Evolutionary conservation across 192 early-diverging fungal genomes (phyloP).

Genomic region (Gamsiella multidivaricata): DNA sequence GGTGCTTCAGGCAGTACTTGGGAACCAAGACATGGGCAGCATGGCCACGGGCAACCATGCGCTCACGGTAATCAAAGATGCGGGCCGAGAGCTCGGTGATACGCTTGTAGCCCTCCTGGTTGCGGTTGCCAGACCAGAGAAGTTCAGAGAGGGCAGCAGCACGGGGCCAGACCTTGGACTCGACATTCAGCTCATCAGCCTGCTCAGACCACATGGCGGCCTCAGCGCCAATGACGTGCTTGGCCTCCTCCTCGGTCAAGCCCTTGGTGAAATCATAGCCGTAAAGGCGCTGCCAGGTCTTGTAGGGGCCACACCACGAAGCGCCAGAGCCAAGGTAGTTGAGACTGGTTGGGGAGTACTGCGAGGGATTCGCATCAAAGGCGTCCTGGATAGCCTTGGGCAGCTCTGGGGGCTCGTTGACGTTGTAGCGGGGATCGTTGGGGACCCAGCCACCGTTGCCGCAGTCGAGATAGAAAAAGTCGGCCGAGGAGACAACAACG

Average conservation of each 20-base stretch:
- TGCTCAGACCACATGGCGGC: conserved; percentile 80
- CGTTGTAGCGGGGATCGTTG: conserved; percentile 65
- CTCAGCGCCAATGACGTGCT: conserved; percentile 76
- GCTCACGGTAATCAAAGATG: conserved; percentile 76
- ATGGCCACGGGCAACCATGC: conserved; percentile 73
- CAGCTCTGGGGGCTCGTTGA: conserved; percentile 39
- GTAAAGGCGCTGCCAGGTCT: conserved; percentile 80
- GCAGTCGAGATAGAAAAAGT: conserved; percentile 80
- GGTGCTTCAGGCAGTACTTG: conserved; percentile 52
- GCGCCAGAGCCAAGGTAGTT: conserved; percentile 60
- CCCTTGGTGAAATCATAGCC: conserved; percentile 70
- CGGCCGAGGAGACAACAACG: conserved; percentile 68
- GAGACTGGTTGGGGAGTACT: conserved; percentile 26
- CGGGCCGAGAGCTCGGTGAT: conserved; percentile 54
- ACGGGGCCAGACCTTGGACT: conserved; percentile 77
- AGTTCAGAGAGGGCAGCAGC: conserved; percentile 74
- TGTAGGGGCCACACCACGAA: conserved; percentile 83
- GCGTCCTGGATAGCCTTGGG: conserved; percentile 40
- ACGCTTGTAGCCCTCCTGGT: conserved; percentile 57
- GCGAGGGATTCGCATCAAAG: conserved; percentile 31
- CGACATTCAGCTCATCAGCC: conserved; percentile 65
- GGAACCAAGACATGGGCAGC: conserved; percentile 68
- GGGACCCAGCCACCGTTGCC: conserved; percentile 77
- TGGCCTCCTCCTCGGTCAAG: conserved; percentile 61
- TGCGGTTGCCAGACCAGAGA: conserved; percentile 74